These are phyloP conservation scores for Entomortierella parvispora DNA, from an alignment of 192 early-diverging fungal species.

Conservation along the genomic window DNA sequence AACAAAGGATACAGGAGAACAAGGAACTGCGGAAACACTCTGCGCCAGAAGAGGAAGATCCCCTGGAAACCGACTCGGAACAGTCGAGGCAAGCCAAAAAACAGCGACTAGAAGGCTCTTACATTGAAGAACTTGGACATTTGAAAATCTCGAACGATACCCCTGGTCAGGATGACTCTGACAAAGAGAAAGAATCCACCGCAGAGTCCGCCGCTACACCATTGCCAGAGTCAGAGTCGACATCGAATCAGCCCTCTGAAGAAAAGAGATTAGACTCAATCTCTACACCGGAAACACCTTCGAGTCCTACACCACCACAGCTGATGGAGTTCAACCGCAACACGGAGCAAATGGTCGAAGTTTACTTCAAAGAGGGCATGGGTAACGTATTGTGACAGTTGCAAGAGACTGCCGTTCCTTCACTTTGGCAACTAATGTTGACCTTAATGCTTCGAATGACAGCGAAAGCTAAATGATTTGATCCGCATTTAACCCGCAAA, in stretches of 20 bases:
- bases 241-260: background rate
- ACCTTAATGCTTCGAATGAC: too few species aligned
- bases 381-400: too few species aligned
- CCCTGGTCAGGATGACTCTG: background rate
- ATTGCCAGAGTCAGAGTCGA: too few species aligned
- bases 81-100: background rate
- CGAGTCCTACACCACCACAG: background rate
- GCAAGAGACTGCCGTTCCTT: too few species aligned
- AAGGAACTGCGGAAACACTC: too few species aligned
- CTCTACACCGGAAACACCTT: background rate
- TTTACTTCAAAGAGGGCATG: conserved; percentile 37
- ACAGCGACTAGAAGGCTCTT: conserved; percentile 5
- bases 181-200: background rate
- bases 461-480: background rate
- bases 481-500: background rate
- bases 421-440: too few species aligned
- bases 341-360: conserved; percentile 35
- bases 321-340: conserved; percentile 35
- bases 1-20: too few species aligned
- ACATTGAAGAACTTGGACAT: conserved; percentile 6
- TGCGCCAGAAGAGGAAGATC: background rate
- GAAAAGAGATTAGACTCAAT: too few species aligned
- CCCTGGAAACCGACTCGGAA: background rate
- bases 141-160: background rate
- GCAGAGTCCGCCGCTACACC: too few species aligned